Percentiles rank a stretch among this genome's conserved stretches.
phyloP scores from a whole-genome alignment of 1,139 yeast genomes.

The Nakaseomyces uthaithaninus region DNA sequence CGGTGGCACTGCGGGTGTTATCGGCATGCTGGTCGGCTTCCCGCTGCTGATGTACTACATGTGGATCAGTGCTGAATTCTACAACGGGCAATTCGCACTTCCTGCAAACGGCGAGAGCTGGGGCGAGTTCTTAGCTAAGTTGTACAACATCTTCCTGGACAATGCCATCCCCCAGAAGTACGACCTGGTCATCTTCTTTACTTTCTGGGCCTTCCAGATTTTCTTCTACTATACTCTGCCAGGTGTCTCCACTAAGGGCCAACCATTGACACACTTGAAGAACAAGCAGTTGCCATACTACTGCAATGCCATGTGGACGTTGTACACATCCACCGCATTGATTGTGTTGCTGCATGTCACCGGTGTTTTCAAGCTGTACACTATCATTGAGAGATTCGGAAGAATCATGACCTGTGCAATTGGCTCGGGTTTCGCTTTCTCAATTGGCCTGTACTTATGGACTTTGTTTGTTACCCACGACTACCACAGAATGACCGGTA shows the following conservation, averaged over 20 bases:
- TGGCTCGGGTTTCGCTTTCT: slow-evolving; percentile 58
- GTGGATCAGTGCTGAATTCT: slow-evolving; percentile 86
- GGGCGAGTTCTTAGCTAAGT: slow-evolving; percentile 41
- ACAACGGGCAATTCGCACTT: slow-evolving; percentile 62
- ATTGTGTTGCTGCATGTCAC: slow-evolving; percentile 60
- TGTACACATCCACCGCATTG: slow-evolving; percentile 58
- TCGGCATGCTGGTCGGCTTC: slow-evolving; percentile 86
- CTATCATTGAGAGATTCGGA: slow-evolving; percentile 74
- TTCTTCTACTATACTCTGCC: slow-evolving; percentile 80
- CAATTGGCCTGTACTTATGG: slow-evolving; percentile 54
- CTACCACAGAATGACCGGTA: slow-evolving; percentile 86
- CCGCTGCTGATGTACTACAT: slow-evolving; percentile 92
- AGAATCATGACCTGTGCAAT: slow-evolving; percentile 91
- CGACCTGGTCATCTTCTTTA: slow-evolving; percentile 63
- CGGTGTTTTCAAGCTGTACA: slow-evolving; percentile 63
- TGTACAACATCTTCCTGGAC: slow-evolving; percentile 38
- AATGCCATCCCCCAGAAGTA: slow-evolving; percentile 62
- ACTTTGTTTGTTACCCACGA: slow-evolving; percentile 61
- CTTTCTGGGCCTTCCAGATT: slow-evolving; percentile 64
- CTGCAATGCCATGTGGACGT: slow-evolving; percentile 84
- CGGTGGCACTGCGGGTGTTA: slow-evolving; percentile 86
- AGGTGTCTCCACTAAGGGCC: slow-evolving; percentile 92
- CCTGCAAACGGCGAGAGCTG: slow-evolving; percentile 57
- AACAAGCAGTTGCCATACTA: slow-evolving; percentile 82
- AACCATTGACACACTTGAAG: slow-evolving; percentile 74